Conservation (phyloP, 495 filamentous ascomycete species). For the Penicillium antarcticum region DNA sequence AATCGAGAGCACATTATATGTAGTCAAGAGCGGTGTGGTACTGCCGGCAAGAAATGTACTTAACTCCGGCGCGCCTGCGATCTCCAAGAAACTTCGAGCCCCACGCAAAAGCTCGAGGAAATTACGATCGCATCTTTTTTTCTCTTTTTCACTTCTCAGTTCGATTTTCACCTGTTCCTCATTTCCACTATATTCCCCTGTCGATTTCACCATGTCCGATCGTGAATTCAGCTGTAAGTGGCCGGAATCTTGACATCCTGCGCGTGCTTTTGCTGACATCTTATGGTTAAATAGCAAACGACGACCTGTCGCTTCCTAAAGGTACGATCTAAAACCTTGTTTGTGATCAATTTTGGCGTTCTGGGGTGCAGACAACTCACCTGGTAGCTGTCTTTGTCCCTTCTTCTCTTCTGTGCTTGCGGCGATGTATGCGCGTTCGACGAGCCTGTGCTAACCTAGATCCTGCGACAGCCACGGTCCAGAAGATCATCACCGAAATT, state of each 20-base stretch:
- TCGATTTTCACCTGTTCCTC: constrained; percentile 2
- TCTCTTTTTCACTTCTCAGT: background rate
- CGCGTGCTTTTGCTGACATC: constrained; percentile 22
- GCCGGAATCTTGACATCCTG: constrained; percentile 14
- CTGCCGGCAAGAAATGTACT: constrained; percentile 20
- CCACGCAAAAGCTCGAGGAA: constrained; percentile 15
- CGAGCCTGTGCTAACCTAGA: constrained; percentile 9
- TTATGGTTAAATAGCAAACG: constrained; percentile 56
- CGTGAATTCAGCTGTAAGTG: constrained; percentile 77
- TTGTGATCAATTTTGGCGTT: background rate
- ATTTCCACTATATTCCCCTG: background rate
- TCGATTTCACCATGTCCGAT: constrained; percentile 69
- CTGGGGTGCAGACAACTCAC: background rate
- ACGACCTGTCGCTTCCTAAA: constrained; percentile 94
- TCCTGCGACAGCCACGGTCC: constrained; percentile 72
- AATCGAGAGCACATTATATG: background rate
- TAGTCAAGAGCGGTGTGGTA: constrained; percentile 5
- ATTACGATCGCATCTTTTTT: background rate
- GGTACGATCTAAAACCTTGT: constrained; percentile 44
- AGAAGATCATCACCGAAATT: constrained; percentile 96
- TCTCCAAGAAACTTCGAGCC: constrained; percentile 11
- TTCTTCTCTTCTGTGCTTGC: background rate
- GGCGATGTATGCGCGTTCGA: constrained; percentile 6
- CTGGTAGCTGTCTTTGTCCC: background rate
- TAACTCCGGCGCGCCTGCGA: constrained; percentile 15